Evolutionary conservation across 768 basidiomycete species (phyloP), one percentile per base, ranked within the genome.

Genomic region (Cystofilobasidium bisporidii): DNA sequence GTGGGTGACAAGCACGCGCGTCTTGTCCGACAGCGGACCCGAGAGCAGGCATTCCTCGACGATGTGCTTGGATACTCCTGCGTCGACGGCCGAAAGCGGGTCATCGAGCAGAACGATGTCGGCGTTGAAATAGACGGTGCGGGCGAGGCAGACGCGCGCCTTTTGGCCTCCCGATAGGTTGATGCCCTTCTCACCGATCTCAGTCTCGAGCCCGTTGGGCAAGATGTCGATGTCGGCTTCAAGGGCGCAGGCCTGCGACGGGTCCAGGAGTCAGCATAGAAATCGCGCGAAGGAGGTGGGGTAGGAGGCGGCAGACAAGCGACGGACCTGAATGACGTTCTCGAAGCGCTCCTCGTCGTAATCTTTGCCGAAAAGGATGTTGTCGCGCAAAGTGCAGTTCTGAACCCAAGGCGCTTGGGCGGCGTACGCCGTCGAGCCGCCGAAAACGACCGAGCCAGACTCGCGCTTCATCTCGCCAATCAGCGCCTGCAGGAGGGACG

Each of bases 131-230:
- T 74, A 74, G 12, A 72, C 74, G 2, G 75, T 72, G 40, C 75
- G 69, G 14, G 74, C 75, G 12, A 77, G 61, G 41, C 73, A 74
- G 22, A 75, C 67, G 61, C 75, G 70, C 55, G 73, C 73, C 26
- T 74, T 70, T 60, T 77, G 77, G 15, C 75, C 76, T 3, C 75
- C 77, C 3, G 26, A 17, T 9, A 61, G 24, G 33, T 40, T 53
- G 11, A 63, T 63, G 63, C 45, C 89, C 73, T 86, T 86, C 77
- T 91, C 88, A 18, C 90, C 90, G 62, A 91, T 89, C 56, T 73
- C 71, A 15, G 74, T 75, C 65, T 71, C 64, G 8, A 73, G 55
- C 12, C 76, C 77, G 55, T 73, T 69, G 8, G 65, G 28, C 45
- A 74, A 70, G n/a, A 63, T 61, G 3, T 70, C 66, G 22, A 77